Evolutionary conservation across 441 rosid genomes (phyloP).

Genomic region (Arabidopsis hybrid): DNA sequence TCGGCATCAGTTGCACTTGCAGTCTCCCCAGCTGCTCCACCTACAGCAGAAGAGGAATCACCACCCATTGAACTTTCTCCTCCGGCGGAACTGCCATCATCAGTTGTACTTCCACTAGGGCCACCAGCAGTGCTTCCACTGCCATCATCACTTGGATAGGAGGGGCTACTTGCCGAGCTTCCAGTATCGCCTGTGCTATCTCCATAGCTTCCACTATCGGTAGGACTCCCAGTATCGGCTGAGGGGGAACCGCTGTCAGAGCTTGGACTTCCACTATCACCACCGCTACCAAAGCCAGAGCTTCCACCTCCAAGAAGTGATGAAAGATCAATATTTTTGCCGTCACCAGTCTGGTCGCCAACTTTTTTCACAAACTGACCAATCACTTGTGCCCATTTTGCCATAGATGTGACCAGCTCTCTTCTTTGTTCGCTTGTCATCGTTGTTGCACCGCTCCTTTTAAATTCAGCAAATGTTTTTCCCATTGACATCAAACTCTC

Average conservation of each 20-base stretch:
- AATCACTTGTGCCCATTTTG: conserved; percentile 36
- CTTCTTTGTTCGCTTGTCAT: conserved; percentile 30
- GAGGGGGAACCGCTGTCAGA: background rate
- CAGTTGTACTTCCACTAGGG: background rate
- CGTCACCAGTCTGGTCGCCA: conserved; percentile 28
- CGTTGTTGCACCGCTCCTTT: conserved; percentile 30
- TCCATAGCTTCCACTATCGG: background rate
- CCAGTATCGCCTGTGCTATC: background rate
- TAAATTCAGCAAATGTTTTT: conserved; percentile 36
- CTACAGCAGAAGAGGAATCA: background rate
- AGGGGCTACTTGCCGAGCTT: background rate
- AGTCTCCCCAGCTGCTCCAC: background rate
- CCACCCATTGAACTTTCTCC: background rate
- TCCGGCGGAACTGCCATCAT: background rate
- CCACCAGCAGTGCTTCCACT: background rate
- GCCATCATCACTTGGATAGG: background rate
- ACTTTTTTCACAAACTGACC: conserved; percentile 35
- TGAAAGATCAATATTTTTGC: conserved; percentile 24
- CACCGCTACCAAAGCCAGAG: background rate
- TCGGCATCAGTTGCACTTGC: background rate
- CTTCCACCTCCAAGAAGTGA: conserved; percentile 13
- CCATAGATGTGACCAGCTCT: conserved; percentile 27
- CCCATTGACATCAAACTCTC: conserved; percentile 40
- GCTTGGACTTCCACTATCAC: background rate
- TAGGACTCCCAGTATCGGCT: background rate